Evolutionary conservation across 306 rosid genomes (phyloP), one percentile per base, ranked within the genome.

Genomic region (Cucurbita maxima): DNA sequence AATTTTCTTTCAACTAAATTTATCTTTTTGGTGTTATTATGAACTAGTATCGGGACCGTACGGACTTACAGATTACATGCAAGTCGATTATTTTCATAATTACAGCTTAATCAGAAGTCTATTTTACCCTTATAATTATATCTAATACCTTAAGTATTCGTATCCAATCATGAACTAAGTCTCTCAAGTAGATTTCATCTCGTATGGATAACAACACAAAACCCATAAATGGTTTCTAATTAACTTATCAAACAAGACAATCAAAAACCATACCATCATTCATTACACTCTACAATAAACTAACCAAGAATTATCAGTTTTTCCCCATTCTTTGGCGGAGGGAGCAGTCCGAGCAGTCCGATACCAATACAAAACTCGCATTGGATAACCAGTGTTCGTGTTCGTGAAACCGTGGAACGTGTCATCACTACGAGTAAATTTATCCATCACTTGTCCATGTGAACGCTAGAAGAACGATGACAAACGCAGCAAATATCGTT

Each of bases 391-490:
- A 3, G 9, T 10, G 9, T 30, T 30, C 34, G 34, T 30, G 34
- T 30, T 12, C 62, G 11, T 45, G 38, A 68, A 8, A 10, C 73
- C 73, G 73, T 68, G 73, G 73, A 68, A 68, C 3, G 18, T 66
- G 41, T 44, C 6, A 50, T 50, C 7, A 3, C 20, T 68, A 3
- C 2, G 79, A 71, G 75, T 10, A 72, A 50, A 75, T 47, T 81
- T 68, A 91, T 50, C 97, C 95, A 79, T 83, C 92, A 55, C 86
- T 89, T 22, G 97, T 90, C 80, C 83, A 77, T 48, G n/a, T 77
- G 77, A 94, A 81, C 68, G 96, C 94, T 73, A 90, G 82, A 83
- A 90, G 63, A 76, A 90, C 98, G 8, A 87, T 71, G 75, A 56
- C 55, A 34, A 94, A 85, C 1, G 97, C 82, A 57, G 82, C 77